phyloP scores from a whole-genome alignment of 306 rosid genomes.

The Begonia loranthoides region DNA sequence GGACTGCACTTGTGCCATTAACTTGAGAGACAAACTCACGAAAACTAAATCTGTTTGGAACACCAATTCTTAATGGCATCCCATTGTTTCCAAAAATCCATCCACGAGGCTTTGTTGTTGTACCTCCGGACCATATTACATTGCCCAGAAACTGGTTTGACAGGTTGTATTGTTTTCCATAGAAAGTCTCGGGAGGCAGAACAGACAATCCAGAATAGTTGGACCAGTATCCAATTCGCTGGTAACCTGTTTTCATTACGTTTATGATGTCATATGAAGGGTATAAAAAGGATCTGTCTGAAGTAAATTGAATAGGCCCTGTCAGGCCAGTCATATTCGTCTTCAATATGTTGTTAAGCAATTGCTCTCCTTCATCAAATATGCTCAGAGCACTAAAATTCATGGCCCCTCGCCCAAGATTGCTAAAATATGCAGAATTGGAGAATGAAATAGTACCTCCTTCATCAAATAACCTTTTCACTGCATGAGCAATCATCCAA shows the following conservation, averaged over 20 bases:
- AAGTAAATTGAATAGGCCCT: constrained; percentile 25
- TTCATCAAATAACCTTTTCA: constrained; percentile 27
- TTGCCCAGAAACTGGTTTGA: constrained; percentile 15
- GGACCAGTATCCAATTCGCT: constrained; percentile 35
- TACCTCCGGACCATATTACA: constrained; percentile 38
- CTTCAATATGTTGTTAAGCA: constrained; percentile 23
- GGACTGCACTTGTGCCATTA: constrained; percentile 13
- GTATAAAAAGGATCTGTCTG: constrained; percentile 17
- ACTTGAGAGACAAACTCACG: constrained; percentile 22
- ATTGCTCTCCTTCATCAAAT: constrained; percentile 27
- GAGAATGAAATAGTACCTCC: constrained; percentile 27
- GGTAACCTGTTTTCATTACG: constrained; percentile 13
- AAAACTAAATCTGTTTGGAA: constrained; percentile 36
- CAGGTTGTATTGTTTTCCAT: constrained; percentile 8
- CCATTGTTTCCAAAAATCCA: constrained; percentile 37
- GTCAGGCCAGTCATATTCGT: constrained; percentile 27
- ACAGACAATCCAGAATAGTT: constrained; percentile 29
- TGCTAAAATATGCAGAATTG: not conserved
- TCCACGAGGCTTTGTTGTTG: constrained; percentile 27
- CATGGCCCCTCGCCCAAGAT: constrained; percentile 13
- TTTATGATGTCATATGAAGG: constrained; percentile 40
- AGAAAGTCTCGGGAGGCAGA: constrained; percentile 18
- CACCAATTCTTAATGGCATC: constrained; percentile 25
- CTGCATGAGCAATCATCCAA: constrained; percentile 30
- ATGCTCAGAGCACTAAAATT: constrained; percentile 27